A percentile compares a stretch with the other conserved stretches of the same genome.
phyloP scores from a whole-genome alignment of 164 flowering plant species.

The Saururus chinensis region DNA sequence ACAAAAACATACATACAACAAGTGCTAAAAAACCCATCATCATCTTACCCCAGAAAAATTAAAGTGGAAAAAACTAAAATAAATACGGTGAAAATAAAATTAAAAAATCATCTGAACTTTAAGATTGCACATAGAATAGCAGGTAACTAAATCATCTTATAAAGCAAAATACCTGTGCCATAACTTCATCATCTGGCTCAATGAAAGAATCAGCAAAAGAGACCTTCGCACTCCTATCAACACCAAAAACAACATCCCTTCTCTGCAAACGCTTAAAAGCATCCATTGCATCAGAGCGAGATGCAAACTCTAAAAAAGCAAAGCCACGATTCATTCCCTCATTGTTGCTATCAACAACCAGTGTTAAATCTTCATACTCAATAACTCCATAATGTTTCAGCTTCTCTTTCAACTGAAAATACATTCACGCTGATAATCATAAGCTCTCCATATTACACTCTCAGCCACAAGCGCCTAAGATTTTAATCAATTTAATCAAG shows the following conservation, averaged over 20 bases:
- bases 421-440: conserved; percentile 13
- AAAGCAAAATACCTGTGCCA: conserved; percentile 67
- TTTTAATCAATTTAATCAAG: conserved; percentile 2
- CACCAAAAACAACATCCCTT: conserved; percentile 79
- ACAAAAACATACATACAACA: no score
- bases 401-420: conserved; percentile 74
- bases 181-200: conserved; percentile 90
- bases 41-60: no score
- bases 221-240: conserved; percentile 85
- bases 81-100: not conserved
- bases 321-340: conserved; percentile 88
- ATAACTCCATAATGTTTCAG: conserved; percentile 72
- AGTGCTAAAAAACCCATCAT: no score
- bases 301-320: conserved; percentile 85
- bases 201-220: conserved; percentile 93
- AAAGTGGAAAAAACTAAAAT: not conserved
- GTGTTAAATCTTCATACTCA: conserved; percentile 65
- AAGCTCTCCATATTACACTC: not conserved
- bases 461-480: not conserved
- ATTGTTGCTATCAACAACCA: conserved; percentile 75
- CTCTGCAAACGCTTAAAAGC: conserved; percentile 84
- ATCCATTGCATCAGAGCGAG: conserved; percentile 93
- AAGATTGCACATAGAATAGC: not conserved
- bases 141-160: not conserved
- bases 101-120: not conserved